A percentile compares a stretch with the other conserved stretches of the same genome.
Conservation (phyloP, 1,284 basidiomycete genomes). For the Tilletia indica region DNA sequence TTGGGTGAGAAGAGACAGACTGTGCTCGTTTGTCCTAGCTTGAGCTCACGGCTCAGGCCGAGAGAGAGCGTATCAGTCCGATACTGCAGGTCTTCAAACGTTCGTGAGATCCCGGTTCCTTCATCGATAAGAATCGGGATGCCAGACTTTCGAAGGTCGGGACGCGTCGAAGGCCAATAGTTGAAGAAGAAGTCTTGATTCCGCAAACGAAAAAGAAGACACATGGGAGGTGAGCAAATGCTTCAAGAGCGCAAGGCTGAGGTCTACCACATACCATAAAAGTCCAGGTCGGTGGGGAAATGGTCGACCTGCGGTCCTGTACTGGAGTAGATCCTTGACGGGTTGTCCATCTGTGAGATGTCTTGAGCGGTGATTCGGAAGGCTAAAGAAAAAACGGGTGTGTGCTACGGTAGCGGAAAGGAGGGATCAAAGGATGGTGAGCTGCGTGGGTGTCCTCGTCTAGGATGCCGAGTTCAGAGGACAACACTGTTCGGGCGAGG, state of each 20-base stretch:
- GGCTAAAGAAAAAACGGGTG: no score
- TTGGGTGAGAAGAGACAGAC: constrained; percentile 40
- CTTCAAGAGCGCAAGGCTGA: no score
- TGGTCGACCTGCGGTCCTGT: background rate
- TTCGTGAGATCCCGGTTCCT: constrained; percentile 33
- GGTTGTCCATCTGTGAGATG: no score
- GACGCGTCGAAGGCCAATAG: constrained; percentile 37
- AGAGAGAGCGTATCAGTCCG: constrained; percentile 32
- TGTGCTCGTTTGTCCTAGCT: constrained; percentile 26
- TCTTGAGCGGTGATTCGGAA: no score
- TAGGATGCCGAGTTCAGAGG: no score
- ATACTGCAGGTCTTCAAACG: constrained; percentile 35
- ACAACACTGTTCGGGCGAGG: no score
- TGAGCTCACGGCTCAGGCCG: constrained; percentile 25
- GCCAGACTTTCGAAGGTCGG: constrained; percentile 36
- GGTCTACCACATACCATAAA: background rate
- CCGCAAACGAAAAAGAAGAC: background rate
- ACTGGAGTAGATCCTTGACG: constrained; percentile 1
- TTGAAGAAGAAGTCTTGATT: constrained; percentile 29
- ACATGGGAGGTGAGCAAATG: background rate
- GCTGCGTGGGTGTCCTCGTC: no score
- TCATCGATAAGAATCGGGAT: constrained; percentile 43
- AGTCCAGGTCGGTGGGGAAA: background rate
- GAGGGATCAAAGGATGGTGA: no score
- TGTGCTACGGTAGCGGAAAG: no score